Percentiles rank a stretch among this genome's conserved stretches.
Evolutionary conservation across 2,329 filamentous ascomycete genomes (phyloP).

Genomic region (Colletotrichum eremochloae): DNA sequence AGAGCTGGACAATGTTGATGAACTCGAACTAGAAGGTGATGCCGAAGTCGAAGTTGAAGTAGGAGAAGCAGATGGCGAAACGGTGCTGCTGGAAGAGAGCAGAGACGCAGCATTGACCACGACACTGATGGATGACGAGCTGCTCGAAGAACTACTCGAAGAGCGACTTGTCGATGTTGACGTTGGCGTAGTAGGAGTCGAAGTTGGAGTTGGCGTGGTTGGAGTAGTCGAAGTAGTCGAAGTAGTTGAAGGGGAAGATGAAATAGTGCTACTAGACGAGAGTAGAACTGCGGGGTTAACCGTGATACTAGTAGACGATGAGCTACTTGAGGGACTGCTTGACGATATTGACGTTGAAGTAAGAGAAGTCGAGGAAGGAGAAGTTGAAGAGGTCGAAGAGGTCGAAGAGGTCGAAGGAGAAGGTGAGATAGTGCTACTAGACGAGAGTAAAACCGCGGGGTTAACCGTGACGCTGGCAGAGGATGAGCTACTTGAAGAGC

Average conservation of each 20-base stretch:
- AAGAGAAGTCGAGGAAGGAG: neutral
- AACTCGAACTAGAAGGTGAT: neutral
- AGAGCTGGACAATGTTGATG: neutral
- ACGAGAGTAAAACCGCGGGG: neutral
- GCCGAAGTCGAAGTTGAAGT: neutral
- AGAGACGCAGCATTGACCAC: neutral
- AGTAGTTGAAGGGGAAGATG: too few relatives aligned
- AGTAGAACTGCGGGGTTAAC: neutral
- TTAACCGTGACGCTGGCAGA: neutral
- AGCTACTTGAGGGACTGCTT: neutral
- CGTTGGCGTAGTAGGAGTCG: neutral
- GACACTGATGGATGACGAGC: neutral
- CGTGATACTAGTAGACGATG: neutral
- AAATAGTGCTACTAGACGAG: neutral
- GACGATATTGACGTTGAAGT: neutral
- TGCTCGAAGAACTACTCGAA: neutral
- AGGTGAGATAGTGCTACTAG: neutral
- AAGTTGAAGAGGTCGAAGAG: too few relatives aligned
- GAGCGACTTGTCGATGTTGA: neutral
- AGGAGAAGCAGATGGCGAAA: neutral
- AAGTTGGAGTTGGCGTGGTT: neutral
- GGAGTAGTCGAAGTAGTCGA: too few relatives aligned
- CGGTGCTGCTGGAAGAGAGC: neutral
- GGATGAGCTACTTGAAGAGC: neutral
- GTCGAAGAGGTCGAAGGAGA: neutral